Evolutionary conservation across 1,284 basidiomycete species (phyloP), one percentile per base, ranked within the genome.

Genomic region (Trichosporon coremiiforme): DNA sequence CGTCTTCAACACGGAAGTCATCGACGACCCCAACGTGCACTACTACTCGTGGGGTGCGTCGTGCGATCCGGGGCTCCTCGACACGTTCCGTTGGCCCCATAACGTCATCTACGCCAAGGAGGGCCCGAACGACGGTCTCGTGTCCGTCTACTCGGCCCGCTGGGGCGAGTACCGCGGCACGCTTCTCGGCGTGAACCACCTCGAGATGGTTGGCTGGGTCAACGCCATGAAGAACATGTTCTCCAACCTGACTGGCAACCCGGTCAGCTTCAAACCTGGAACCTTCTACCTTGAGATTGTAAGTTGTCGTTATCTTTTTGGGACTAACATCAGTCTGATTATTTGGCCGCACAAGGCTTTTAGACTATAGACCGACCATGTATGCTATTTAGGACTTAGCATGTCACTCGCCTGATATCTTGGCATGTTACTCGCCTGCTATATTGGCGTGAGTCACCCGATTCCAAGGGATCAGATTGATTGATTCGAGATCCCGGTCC

Each of bases 1-100:
- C 41, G 84, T 87, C 70, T 98, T 98, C 84, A 98, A 98, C 79
- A 88, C 91, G 70, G 86, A 90, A 53, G 93, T 92, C 0, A 90
- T 91, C 0, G 90, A 98, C 76, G 87, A 90, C 0, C 85, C 87
- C 0, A 88, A 88, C 35, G 91, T 97, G 69, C 87, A 88, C 73
- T 98, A 98, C 83, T 95, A 91, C 77, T 94, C 91, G 76, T 98
- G 94, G 91, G 95, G 95, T 10, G 95, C 95, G 4, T 86, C 87
- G 25, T 95, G 94, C 80, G 88, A 91, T 13, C 94, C 95, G 3
- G 91, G 92, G 0, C 85, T 95, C 69, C 89, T 95, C 62, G 93
- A 95, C 83, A 91, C 93, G 0, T 94, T 92, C 89, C 88, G 89
- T 73, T 90, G 90, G 87, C 89, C 94, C 0, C 93, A 94, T 80